Base-by-base conservation (phyloP, 176 grass and related monocot genomes). In the Alloteropsis semialata region DNA sequence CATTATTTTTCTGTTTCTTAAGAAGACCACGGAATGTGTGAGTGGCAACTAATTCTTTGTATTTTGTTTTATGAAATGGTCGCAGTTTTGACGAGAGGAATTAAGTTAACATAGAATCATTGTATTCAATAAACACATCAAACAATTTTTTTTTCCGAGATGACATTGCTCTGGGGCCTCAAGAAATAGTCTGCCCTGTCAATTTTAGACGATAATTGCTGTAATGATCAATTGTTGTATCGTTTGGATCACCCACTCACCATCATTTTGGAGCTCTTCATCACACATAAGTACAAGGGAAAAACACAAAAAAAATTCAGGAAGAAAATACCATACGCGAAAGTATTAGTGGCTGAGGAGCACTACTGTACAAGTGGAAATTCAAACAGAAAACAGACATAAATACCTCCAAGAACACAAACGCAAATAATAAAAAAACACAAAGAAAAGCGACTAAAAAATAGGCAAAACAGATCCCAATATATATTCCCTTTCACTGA, bases 401-500 rank as follows among this genome's bases (percentile, higher is more conserved):
- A 55, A 50, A 78, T 65, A 67, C 38, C 25, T 50, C 48, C 19
- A 65, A 8, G n/a, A 72, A 36, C 5, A 48, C 29, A 58, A 34
- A 3, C 2, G 1, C 19, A 33, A 33, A 29, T 8, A 33, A 6
- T 4, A 46, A 9, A 53, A 69, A 77, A 33, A 34, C 33, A 15
- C 17, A 11, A 55, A 13, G 12, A 77, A 67, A 56, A 28, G 1
- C 21, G 44, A 0, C 11, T 9, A 8, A 10, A 51, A 0, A 28
- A 65, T 2, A 65, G 8, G 2, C 3, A 45, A 62, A 74, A 33
- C 3, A 10, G 38, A 60, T 70, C 82, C 62, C 62, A 61, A 76
- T 85, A 71, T 85, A 71, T 74, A 86, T 74, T 86, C 60, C 44
- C 70, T 80, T 19, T 33, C 57, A 19, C 67, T 19, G 13, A 43